Evolutionary conservation across 768 basidiomycete species (phyloP), one percentile per base, ranked within the genome.

Genomic region (Phaeolepiota aurea): DNA sequence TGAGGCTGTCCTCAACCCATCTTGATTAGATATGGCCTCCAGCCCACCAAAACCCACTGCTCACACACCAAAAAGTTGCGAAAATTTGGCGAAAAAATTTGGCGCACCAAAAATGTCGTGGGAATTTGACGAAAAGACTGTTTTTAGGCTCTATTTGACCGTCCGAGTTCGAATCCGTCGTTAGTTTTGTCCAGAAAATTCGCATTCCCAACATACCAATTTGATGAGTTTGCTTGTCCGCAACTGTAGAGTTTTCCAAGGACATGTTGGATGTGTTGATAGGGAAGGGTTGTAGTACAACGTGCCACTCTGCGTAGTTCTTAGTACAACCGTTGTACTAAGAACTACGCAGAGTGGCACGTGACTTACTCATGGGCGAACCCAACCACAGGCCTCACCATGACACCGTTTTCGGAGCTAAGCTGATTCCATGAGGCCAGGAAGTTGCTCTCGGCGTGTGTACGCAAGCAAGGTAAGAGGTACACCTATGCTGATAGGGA

Each of bases 191-290:
- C 19, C 5, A 9, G 41, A 44, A 42, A 44, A 45, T 32, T 40
- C 46, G 20, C 15, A 18, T 13, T 43, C 30, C 15, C 11, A 32
- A 16, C 16, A 34, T 31, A 30, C 20, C 30, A 39, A 13, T 31
- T 47, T 32, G 41, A 11, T 37, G 43, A 38, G 16, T 42, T 45
- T 23, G 21, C 18, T 34, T 22, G 45, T 37, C 44, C 46, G 16
- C 22, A 45, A 19, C 38, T 47, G 40, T 44, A 48, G 25, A 28
- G 7, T 28, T 28, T 28, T 28, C n/a, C n/a, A n/a, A n/a, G n/a
- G n/a, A n/a, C n/a, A n/a, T n/a, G n/a, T n/a, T n/a, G n/a, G n/a
- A n/a, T n/a, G n/a, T n/a, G n/a, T n/a, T n/a, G n/a, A n/a, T n/a
- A n/a, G n/a, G n/a, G n/a, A n/a, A n/a, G n/a, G n/a, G n/a, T n/a